These are phyloP conservation scores for Cicer cuneatum DNA, from an alignment of 306 rosid genomes.

Conservation along the genomic window DNA sequence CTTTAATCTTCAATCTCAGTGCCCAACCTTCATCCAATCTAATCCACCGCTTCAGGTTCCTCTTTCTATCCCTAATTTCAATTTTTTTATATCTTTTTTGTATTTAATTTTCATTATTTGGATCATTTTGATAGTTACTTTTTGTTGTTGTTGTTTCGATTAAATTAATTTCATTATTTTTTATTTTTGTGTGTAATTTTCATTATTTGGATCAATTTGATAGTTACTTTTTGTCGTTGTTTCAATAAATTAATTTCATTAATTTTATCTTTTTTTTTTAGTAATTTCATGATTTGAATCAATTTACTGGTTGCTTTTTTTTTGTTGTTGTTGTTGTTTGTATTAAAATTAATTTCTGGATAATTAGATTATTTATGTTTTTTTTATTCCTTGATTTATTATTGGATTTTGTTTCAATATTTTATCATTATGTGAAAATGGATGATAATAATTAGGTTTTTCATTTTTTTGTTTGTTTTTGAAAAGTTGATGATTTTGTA, in stretches of 20 bases:
- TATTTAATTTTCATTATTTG: not conserved
- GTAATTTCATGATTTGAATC: not conserved
- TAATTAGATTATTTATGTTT: not conserved
- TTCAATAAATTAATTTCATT: not conserved
- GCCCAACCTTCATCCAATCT: slow-evolving; percentile 57
- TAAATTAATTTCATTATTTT: not conserved
- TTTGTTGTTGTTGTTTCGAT: not conserved
- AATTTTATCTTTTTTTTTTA: not conserved
- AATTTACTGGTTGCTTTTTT: not conserved
- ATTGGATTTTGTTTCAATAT: slow-evolving; percentile 18
- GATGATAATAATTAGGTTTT: not conserved
- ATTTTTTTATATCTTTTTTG: not conserved
- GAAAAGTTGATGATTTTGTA: not conserved
- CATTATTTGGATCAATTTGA: slow-evolving; percentile 1
- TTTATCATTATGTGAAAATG: not conserved
- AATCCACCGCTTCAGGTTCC: slow-evolving; percentile 69
- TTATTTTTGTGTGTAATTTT: not conserved
- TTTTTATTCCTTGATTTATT: not conserved
- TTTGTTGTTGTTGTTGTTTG: not conserved
- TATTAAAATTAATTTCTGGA: not conserved
- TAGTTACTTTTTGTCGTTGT: not conserved
- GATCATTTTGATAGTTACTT: not conserved
- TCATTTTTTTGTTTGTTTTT: not conserved
- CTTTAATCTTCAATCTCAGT: slow-evolving; percentile 67
- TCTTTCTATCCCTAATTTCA: not conserved